Percentiles rank a stretch among this genome's conserved stretches.
Conservation (phyloP, 1,284 basidiomycete genomes). For the Spongiforma sp. region DNA sequence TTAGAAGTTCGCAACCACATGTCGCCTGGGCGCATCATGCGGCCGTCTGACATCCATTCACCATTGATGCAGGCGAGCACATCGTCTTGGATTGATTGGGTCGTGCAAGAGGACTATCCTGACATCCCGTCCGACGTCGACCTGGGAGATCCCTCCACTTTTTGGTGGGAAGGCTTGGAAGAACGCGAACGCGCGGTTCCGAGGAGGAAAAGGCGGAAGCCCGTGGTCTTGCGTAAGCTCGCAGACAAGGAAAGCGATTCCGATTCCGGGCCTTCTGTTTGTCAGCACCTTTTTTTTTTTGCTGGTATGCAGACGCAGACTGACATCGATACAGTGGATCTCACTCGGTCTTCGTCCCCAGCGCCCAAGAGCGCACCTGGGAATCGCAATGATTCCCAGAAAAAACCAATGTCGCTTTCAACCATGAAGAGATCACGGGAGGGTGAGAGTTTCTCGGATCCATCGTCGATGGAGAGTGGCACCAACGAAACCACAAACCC, state of each 20-base stretch:
- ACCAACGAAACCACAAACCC: too few relatives aligned
- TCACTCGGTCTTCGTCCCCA: background rate
- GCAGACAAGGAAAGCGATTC: too few relatives aligned
- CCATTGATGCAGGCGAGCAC: constrained; percentile 5
- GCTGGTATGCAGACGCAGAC: background rate
- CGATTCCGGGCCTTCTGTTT: too few relatives aligned
- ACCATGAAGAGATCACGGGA: background rate
- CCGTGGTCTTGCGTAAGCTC: too few relatives aligned
- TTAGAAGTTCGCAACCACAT: constrained; percentile 5
- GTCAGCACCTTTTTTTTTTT: background rate
- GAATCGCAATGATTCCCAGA: background rate
- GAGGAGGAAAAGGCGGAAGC: too few relatives aligned
- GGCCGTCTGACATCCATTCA: constrained; percentile 8
- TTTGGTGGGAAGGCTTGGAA: constrained; percentile 20
- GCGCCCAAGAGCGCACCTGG: background rate
- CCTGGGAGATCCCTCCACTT: constrained; percentile 13
- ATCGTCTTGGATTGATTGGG: background rate
- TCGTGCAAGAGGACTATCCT: background rate
- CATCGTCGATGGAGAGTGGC: background rate
- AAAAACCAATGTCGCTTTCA: background rate
- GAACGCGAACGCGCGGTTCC: too few relatives aligned
- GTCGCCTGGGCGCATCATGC: background rate
- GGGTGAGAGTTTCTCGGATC: background rate
- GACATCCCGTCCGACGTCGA: constrained; percentile 1
- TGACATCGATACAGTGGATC: background rate